Evolutionary conservation across 768 basidiomycete species (phyloP).

Genomic region (Gelatoporia subvermispora): DNA sequence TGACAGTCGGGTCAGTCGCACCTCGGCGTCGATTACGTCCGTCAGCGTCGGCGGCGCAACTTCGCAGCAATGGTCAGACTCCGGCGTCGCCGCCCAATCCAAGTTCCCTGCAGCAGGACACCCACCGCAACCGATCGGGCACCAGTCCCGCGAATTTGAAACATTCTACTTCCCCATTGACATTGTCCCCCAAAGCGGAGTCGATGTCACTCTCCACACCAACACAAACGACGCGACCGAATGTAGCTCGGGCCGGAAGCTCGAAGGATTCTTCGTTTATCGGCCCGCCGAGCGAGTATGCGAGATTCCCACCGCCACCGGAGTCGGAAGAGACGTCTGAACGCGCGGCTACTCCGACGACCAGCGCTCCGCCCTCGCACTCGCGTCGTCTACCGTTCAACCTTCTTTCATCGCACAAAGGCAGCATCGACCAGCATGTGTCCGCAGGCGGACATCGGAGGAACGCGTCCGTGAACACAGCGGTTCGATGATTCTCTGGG

Average conservation of each 20-base stretch:
- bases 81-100: constrained; percentile 24
- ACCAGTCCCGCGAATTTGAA: constrained; percentile 54
- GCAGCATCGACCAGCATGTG: constrained; percentile 27
- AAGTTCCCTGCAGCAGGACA: constrained; percentile 32
- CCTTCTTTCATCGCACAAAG: constrained; percentile 42
- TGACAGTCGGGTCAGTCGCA: constrained; percentile 49
- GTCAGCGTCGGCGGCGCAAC: constrained; percentile 74
- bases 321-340: constrained; percentile 33
- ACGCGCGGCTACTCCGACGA: constrained; percentile 25
- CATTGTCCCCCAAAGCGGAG: constrained; percentile 14
- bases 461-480: constrained; percentile 34
- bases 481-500: constrained; percentile 10
- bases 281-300: constrained; percentile 69
- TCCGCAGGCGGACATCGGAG: constrained; percentile 33
- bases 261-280: constrained; percentile 44
- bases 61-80: constrained; percentile 48
- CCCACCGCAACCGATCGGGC: constrained; percentile 54
- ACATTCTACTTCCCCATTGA: constrained; percentile 38
- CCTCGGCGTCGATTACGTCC: constrained; percentile 60
- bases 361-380: constrained; percentile 14
- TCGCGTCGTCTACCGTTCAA: constrained; percentile 64
- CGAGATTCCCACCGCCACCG: constrained; percentile 69
- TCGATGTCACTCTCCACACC: constrained; percentile 22
- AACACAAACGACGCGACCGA: constrained; percentile 33
- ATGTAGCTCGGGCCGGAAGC: constrained; percentile 16